phyloP scores from a whole-genome alignment of 2,329 filamentous ascomycete species.

The Sporothrix curviconia region DNA sequence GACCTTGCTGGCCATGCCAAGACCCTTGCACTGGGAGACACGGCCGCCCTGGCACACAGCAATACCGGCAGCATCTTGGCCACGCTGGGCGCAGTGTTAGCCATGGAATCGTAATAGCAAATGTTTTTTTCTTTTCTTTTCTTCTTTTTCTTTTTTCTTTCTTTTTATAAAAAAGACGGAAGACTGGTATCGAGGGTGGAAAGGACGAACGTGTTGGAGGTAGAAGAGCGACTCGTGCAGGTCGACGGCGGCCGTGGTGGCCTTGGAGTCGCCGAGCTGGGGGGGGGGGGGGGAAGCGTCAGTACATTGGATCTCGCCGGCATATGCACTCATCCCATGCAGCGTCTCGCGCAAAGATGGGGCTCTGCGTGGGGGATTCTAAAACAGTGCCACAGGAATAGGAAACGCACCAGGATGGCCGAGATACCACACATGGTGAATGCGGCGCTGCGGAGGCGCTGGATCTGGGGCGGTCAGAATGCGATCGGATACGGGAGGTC shows the following conservation, averaged over 20 bases:
- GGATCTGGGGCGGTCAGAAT: too few relatives aligned
- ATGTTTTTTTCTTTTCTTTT: too few relatives aligned
- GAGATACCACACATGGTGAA: slow-evolving; percentile 17
- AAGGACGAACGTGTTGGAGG: slow-evolving; percentile 44
- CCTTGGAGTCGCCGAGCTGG: slow-evolving; percentile 44
- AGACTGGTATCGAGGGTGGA: background rate
- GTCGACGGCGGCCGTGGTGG: slow-evolving; percentile 50
- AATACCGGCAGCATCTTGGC: slow-evolving; percentile 85
- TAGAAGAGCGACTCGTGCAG: slow-evolving; percentile 67
- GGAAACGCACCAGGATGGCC: slow-evolving; percentile 12
- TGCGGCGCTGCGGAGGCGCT: background rate
- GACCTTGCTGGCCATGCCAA: slow-evolving; percentile 68
- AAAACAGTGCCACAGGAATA: background rate
- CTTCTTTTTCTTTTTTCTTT: too few relatives aligned
- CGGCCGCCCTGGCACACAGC: slow-evolving; percentile 69
- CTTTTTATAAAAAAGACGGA: background rate
- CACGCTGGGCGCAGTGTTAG: slow-evolving; percentile 37
- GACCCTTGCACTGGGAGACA: slow-evolving; percentile 84
- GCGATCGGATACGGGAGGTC: background rate
- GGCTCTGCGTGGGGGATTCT: background rate
- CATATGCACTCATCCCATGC: too few relatives aligned
- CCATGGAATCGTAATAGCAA: background rate
- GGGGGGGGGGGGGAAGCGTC: background rate
- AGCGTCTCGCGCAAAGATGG: background rate
- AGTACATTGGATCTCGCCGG: background rate